Evolutionary conservation across 1,284 basidiomycete species (phyloP).

Genomic region (Cutaneotrichosporon cutaneum): DNA sequence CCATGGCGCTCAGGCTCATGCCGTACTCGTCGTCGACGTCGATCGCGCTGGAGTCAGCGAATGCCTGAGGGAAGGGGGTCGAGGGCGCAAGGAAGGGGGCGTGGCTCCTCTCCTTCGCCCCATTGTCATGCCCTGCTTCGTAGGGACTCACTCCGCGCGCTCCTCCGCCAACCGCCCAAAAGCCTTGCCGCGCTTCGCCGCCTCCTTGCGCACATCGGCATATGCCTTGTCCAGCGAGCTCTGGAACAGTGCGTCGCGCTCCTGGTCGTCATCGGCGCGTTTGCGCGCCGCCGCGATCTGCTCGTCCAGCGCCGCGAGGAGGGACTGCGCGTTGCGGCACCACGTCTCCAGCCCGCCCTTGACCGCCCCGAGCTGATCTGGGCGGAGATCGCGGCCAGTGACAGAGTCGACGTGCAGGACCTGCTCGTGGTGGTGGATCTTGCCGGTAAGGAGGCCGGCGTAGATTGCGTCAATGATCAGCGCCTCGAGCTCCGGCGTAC

Average conservation of each 20-base stretch:
- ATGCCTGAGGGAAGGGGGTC: too few species aligned
- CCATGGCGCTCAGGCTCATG: constrained; percentile 7
- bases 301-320: constrained; percentile 60
- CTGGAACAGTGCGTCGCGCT: constrained; percentile 11
- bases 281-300: constrained; percentile 33
- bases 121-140: too few species aligned
- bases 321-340: constrained; percentile 68
- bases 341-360: constrained; percentile 67
- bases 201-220: constrained; percentile 1
- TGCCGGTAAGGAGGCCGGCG: constrained; percentile 78
- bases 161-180: neutral
- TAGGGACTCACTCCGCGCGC: too few species aligned
- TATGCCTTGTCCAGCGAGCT: constrained; percentile 15
- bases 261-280: constrained; percentile 12
- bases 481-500: constrained; percentile 84
- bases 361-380: constrained; percentile 63
- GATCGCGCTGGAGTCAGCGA: neutral
- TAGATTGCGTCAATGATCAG: constrained; percentile 95
- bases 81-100: too few species aligned
- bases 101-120: too few species aligned
- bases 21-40: constrained; percentile 10
- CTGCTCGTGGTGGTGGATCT: constrained; percentile 83
- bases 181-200: neutral
- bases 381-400: constrained; percentile 80
- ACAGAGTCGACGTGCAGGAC: constrained; percentile 87